phyloP scores from a whole-genome alignment of 495 filamentous ascomycete species.

The Penicillium cosmopolitanum region DNA sequence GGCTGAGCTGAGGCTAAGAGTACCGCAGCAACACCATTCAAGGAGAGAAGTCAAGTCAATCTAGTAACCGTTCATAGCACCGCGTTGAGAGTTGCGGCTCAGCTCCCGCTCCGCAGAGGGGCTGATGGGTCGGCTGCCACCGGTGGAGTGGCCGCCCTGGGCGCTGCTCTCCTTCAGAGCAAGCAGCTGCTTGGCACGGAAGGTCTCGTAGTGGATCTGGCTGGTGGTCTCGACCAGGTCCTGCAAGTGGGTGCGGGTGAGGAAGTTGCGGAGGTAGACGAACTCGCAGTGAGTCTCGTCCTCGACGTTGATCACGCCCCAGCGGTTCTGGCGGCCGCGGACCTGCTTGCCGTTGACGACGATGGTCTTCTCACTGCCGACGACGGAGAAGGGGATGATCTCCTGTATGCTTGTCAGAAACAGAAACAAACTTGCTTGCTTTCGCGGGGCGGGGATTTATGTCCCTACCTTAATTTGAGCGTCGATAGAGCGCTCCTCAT shows the following conservation, averaged over 20 bases:
- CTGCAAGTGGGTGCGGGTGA: slow-evolving; percentile 93
- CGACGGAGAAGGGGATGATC: slow-evolving; percentile 96
- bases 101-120: slow-evolving; percentile 92
- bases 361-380: slow-evolving; percentile 96
- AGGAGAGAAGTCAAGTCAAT: slow-evolving; percentile 13
- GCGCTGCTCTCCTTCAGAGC: slow-evolving; percentile 97
- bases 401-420: slow-evolving; percentile 54
- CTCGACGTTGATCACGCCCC: slow-evolving; percentile 99
- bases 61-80: slow-evolving; percentile 98
- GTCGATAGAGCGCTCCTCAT: slow-evolving; percentile 93
- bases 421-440: too few species aligned
- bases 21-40: slow-evolving; percentile 15
- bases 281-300: slow-evolving; percentile 99
- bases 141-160: slow-evolving; percentile 64
- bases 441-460: too few species aligned
- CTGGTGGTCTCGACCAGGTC: slow-evolving; percentile 99
- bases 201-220: slow-evolving; percentile 99
- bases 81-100: slow-evolving; percentile 92
- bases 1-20: not conserved
- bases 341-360: slow-evolving; percentile 98
- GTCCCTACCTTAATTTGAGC: slow-evolving; percentile 85
- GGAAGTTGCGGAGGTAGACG: slow-evolving; percentile 95
- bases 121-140: slow-evolving; percentile 88
- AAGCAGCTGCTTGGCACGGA: slow-evolving; percentile 98
- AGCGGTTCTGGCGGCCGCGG: slow-evolving; percentile 96